Percentiles rank a stretch among this genome's conserved stretches.
Evolutionary conservation across 129 eudicot species (phyloP).

Genomic region (Pittosporum tobira): DNA sequence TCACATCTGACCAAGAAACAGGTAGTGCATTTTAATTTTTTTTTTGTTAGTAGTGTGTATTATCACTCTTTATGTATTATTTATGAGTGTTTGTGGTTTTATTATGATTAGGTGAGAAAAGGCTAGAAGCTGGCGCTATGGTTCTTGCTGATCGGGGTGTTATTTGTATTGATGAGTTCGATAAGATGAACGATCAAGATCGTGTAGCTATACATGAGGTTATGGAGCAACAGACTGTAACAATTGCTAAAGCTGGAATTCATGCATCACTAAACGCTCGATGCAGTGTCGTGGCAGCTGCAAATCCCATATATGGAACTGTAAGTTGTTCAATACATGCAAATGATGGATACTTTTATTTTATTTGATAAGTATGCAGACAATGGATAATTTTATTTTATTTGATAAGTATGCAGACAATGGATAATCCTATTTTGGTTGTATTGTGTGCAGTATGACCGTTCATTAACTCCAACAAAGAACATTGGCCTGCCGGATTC

Average conservation of each 20-base stretch:
- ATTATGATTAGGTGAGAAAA: conserved; percentile 63
- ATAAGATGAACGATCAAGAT: conserved; percentile 98
- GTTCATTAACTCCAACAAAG: conserved; percentile 94
- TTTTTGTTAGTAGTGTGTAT: background rate
- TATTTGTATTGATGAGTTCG: conserved; percentile 96
- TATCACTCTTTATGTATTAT: conserved; percentile 3
- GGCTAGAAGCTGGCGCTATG: conserved; percentile 99
- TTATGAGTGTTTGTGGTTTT: background rate
- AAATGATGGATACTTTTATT: no score
- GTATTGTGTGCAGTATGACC: conserved; percentile 67
- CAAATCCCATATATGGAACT: conserved; percentile 97
- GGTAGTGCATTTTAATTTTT: conserved; percentile 30
- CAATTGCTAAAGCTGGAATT: conserved; percentile 98
- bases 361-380: no score
- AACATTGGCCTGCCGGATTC: conserved; percentile 99
- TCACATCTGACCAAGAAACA: conserved; percentile 97
- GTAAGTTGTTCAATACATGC: conserved; percentile 35
- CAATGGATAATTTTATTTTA: no score
- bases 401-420: no score
- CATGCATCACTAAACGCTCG: conserved; percentile 97
- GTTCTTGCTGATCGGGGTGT: conserved; percentile 99
- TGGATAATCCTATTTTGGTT: conserved; percentile 1
- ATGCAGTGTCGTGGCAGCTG: conserved; percentile 99
- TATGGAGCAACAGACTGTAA: conserved; percentile 99
- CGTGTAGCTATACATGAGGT: conserved; percentile 99